Evolutionary conservation across 1,284 basidiomycete genomes (phyloP).

Genomic region (Sanguinoderma infundibulare): DNA sequence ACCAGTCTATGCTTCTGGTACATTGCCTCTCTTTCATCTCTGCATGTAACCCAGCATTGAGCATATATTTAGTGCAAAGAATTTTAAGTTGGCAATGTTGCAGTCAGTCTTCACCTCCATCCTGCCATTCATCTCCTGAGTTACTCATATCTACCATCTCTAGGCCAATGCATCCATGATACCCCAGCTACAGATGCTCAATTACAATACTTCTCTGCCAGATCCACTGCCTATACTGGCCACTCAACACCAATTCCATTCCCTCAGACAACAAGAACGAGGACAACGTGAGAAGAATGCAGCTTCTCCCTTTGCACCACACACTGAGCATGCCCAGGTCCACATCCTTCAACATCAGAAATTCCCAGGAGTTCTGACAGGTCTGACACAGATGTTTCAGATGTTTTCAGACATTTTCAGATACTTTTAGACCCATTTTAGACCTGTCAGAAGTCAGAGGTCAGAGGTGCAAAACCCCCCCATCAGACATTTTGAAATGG

Average conservation of each 20-base stretch:
- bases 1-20: conserved; percentile 84
- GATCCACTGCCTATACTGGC: conserved; percentile 78
- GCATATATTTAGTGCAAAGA: conserved; percentile 63
- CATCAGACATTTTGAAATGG: too few relatives aligned
- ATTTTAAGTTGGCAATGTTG: conserved; percentile 79
- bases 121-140: conserved; percentile 3
- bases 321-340: conserved; percentile 10
- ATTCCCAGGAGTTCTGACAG: too few relatives aligned
- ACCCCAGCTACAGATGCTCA: too few relatives aligned
- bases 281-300: conserved; percentile 48
- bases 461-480: too few relatives aligned
- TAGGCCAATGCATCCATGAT: conserved; percentile 63
- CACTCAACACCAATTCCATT: conserved; percentile 55
- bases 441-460: too few relatives aligned
- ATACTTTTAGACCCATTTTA: too few relatives aligned
- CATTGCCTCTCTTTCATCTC: conserved; percentile 21
- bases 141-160: conserved; percentile 12
- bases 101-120: conserved; percentile 49
- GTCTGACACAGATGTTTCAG: too few relatives aligned
- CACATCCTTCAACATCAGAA: not conserved
- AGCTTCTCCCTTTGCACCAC: conserved; percentile 61
- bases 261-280: conserved; percentile 56
- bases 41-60: conserved; percentile 2
- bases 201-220: conserved; percentile 32
- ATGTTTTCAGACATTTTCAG: too few relatives aligned